Conservation (phyloP, 192 early-diverging fungal species). For the Umbelopsis ramanniana region DNA sequence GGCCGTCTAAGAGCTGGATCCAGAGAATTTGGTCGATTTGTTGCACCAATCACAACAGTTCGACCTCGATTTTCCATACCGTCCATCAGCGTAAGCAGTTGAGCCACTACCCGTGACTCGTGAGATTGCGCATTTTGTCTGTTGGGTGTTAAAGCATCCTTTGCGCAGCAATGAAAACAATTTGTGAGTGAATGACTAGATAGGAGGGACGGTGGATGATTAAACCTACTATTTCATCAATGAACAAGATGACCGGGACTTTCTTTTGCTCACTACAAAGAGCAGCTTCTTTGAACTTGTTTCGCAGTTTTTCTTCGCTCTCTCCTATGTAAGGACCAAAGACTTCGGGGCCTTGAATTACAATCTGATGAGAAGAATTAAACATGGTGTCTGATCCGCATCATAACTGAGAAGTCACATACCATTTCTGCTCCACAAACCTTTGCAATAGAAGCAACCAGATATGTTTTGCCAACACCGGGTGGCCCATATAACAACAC, state of each 20-base stretch:
- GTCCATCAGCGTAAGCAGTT: slow-evolving; percentile 91
- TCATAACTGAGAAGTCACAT: slow-evolving; percentile 6
- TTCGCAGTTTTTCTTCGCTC: slow-evolving; percentile 79
- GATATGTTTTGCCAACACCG: slow-evolving; percentile 92
- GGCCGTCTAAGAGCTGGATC: slow-evolving; percentile 84
- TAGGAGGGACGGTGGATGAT: not conserved
- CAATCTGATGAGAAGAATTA: slow-evolving; percentile 39
- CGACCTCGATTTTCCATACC: slow-evolving; percentile 66
- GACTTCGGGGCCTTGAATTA: slow-evolving; percentile 84
- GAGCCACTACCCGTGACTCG: slow-evolving; percentile 83
- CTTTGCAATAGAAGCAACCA: slow-evolving; percentile 73
- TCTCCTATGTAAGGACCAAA: slow-evolving; percentile 86
- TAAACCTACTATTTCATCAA: slow-evolving; percentile 87
- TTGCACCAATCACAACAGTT: slow-evolving; percentile 84
- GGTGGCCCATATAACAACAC: slow-evolving; percentile 93
- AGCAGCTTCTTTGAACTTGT: slow-evolving; percentile 72
- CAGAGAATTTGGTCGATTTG: slow-evolving; percentile 85
- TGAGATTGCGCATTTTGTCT: slow-evolving; percentile 61
- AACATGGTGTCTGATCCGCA: not conserved
- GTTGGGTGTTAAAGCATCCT: slow-evolving; percentile 79
- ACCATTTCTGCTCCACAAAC: slow-evolving; percentile 71
- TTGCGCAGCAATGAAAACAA: slow-evolving; percentile 17
- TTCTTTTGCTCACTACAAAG: slow-evolving; percentile 7
- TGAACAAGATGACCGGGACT: slow-evolving; percentile 84
- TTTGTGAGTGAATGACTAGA: not conserved